Evolutionary conservation across 2,329 filamentous ascomycete species (phyloP).

Genomic region (Fusarium buxicola): DNA sequence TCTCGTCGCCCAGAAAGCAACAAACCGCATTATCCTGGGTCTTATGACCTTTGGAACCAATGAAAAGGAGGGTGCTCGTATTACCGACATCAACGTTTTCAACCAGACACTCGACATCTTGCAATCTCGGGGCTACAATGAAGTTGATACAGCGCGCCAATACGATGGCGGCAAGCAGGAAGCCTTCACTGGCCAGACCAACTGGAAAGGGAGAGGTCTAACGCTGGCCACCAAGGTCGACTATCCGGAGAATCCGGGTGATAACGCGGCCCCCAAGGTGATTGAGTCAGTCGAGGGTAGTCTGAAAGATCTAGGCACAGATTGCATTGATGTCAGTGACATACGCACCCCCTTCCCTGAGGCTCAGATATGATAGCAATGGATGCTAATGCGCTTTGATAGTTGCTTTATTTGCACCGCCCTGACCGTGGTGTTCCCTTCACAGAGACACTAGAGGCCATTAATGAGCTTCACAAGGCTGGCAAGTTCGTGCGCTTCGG

Average conservation of each 20-base stretch:
- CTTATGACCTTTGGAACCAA: conserved; percentile 19
- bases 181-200: conserved; percentile 74
- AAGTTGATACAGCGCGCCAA: conserved; percentile 74
- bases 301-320: not conserved
- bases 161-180: conserved; percentile 74
- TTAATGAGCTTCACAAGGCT: conserved; percentile 83
- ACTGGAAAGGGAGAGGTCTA: conserved; percentile 74
- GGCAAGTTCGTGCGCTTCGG: conserved; percentile 86
- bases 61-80: not conserved
- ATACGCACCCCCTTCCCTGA: no score
- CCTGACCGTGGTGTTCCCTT: conserved; percentile 75
- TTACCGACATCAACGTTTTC: conserved; percentile 2
- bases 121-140: conserved; percentile 63
- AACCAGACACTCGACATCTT: conserved; percentile 2
- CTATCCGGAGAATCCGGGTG: conserved; percentile 7
- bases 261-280: conserved; percentile 4
- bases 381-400: no score
- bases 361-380: no score
- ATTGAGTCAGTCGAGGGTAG: not conserved
- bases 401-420: conserved; percentile 48
- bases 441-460: conserved; percentile 80
- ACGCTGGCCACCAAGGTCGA: conserved; percentile 73
- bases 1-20: no score
- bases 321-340: not conserved
- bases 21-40: conserved; percentile 12